Evolutionary conservation across 2,329 filamentous ascomycete species (phyloP).

Genomic region (Ophiostoma montium): DNA sequence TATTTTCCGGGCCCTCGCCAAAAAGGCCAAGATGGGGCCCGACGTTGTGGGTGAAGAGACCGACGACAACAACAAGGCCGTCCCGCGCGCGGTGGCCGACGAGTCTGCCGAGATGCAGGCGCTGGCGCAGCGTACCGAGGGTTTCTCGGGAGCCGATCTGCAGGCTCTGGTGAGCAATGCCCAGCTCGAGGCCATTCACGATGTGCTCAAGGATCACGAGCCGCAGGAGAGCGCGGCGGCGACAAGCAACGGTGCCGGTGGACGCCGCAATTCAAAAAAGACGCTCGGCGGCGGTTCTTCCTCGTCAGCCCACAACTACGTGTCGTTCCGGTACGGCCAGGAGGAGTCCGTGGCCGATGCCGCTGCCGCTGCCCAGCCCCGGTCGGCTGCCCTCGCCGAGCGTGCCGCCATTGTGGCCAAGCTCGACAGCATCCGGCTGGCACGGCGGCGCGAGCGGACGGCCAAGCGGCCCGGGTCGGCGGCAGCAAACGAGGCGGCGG

Average conservation of each 20-base stretch:
- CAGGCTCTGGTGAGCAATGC: conserved; percentile 94
- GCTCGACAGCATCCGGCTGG: conserved; percentile 61
- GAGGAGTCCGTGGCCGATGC: conserved; percentile 18
- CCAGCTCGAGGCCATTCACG: conserved; percentile 92
- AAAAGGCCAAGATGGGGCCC: conserved; percentile 57
- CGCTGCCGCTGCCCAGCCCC: conserved; percentile 29
- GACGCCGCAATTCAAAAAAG: not conserved
- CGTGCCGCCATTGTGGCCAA: conserved; percentile 69
- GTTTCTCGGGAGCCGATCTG: conserved; percentile 86
- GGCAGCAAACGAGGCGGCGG: conserved; percentile 11
- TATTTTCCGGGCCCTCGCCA: conserved; percentile 72
- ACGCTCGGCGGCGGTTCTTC: conserved; percentile 6
- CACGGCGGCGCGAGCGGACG: conserved; percentile 47
- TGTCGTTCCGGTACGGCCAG: conserved; percentile 75
- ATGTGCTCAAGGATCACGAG: conserved; percentile 56
- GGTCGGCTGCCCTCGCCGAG: conserved; percentile 50
- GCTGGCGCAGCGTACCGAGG: conserved; percentile 67
- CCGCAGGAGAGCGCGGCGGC: conserved; percentile 16
- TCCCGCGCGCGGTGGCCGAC: conserved; percentile 21
- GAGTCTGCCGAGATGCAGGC: conserved; percentile 38
- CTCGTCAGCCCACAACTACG: conserved; percentile 39
- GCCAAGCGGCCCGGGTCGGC: conserved; percentile 9
- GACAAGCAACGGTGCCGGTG: conserved; percentile 12
- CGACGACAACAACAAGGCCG: too few species aligned
- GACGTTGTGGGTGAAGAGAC: conserved; percentile 45